Evolutionary conservation across 495 filamentous ascomycete species (phyloP).

Genomic region (Aspergillus ellipticus): DNA sequence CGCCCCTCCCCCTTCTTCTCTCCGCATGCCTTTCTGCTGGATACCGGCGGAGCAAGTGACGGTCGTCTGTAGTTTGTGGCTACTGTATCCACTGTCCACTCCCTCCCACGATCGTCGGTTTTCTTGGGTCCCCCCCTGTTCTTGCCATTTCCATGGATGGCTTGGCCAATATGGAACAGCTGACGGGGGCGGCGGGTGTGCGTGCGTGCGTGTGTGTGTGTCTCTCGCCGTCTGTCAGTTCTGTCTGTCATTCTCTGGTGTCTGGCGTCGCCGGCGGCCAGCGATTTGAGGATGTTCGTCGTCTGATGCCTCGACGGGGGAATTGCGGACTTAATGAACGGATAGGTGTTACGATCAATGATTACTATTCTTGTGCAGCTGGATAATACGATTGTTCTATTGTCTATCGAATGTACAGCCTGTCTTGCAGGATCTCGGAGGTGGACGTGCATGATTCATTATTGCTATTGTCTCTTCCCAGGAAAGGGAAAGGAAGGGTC

Average conservation of each 20-base stretch:
- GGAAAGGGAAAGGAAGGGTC: not conserved
- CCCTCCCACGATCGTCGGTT: slow-evolving; percentile 41
- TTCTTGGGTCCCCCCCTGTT: slow-evolving; percentile 34
- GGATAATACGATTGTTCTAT: slow-evolving; percentile 4
- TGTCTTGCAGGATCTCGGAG: slow-evolving; percentile 13
- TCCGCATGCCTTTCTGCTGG: slow-evolving; percentile 23
- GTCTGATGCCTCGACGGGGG: too few species aligned
- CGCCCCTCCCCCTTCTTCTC: slow-evolving; percentile 21
- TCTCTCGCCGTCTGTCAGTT: not conserved
- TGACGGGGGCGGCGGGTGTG: slow-evolving; percentile 6
- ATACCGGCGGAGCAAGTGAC: slow-evolving; percentile 11
- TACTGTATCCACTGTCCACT: slow-evolving; percentile 37
- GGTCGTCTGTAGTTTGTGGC: slow-evolving; percentile 33
- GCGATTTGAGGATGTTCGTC: too few species aligned
- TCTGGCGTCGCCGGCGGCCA: too few species aligned
- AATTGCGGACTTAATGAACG: too few species aligned
- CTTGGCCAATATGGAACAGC: slow-evolving; percentile 16
- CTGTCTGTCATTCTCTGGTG: too few species aligned
- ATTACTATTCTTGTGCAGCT: slow-evolving; percentile 5
- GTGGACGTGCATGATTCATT: slow-evolving; percentile 6
- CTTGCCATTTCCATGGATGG: slow-evolving; percentile 19
- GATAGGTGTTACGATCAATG: not conserved
- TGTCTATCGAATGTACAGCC: slow-evolving; percentile 4
- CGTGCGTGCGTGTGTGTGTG: not conserved
- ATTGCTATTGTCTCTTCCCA: slow-evolving; percentile 7